Evolutionary conservation across 768 basidiomycete species (phyloP).

Genomic region (Holtermanniella nyarrowii): DNA sequence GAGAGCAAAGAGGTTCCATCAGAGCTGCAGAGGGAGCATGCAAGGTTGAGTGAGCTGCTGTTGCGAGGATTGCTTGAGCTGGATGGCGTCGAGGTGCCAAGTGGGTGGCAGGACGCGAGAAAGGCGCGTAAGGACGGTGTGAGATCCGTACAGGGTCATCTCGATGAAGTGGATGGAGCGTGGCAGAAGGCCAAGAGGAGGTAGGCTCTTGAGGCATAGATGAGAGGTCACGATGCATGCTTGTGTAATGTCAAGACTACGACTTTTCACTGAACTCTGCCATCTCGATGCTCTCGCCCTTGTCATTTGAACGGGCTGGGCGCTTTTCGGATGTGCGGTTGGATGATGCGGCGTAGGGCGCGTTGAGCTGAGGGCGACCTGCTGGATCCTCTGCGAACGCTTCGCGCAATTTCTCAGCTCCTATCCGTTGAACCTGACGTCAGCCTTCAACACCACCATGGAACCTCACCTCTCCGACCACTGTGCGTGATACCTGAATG

Average conservation of each 20-base stretch:
- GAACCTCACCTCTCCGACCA: constrained; percentile 32
- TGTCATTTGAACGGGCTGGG: not conserved
- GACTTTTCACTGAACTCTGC: not conserved
- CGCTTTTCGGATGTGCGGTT: no score
- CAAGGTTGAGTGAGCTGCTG: constrained; percentile 65
- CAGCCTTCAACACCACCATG: not conserved
- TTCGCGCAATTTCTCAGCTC: constrained; percentile 35
- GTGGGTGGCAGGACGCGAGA: constrained; percentile 67
- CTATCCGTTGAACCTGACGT: constrained; percentile 28
- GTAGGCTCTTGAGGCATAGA: no score
- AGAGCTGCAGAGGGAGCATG: constrained; percentile 45
- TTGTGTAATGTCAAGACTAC: not conserved
- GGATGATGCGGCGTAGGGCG: not conserved
- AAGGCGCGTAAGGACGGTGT: constrained; percentile 76
- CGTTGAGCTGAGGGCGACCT: not conserved
- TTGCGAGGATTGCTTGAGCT: constrained; percentile 78
- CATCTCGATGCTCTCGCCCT: not conserved
- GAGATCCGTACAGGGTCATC: constrained; percentile 65
- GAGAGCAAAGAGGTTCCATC: constrained; percentile 27
- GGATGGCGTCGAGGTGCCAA: constrained; percentile 66
- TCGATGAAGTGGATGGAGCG: constrained; percentile 67
- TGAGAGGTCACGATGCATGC: no score
- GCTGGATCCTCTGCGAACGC: constrained; percentile 32
- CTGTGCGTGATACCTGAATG: constrained; percentile 31
- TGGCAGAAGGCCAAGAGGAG: constrained; percentile 46